A percentile compares a stretch with the other conserved stretches of the same genome.
These are phyloP conservation scores for Musa beccarii DNA, from an alignment of 176 grass and related monocot species.

Conservation along the genomic window DNA sequence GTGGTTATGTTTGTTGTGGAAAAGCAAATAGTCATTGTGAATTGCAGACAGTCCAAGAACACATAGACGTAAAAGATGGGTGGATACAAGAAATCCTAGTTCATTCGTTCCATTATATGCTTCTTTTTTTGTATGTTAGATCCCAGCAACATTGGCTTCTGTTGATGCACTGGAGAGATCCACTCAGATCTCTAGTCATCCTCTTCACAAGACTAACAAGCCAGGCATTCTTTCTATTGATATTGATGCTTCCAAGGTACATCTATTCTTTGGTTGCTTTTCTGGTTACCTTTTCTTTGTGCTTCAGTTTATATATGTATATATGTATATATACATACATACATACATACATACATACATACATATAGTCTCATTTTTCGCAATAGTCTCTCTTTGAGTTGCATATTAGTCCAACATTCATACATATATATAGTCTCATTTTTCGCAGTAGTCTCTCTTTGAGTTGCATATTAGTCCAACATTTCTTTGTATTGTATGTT, in stretches of 20 bases:
- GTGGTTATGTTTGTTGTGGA: background rate
- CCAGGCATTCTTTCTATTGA: constrained; percentile 94
- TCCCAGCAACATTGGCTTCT: constrained; percentile 51
- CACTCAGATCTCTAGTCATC: constrained; percentile 88
- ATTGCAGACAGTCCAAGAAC: background rate
- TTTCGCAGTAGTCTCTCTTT: too few relatives aligned
- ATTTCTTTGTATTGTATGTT: too few relatives aligned
- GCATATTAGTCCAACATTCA: too few relatives aligned
- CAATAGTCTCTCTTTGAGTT: too few relatives aligned
- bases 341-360: too few relatives aligned
- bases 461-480: too few relatives aligned
- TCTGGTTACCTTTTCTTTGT: background rate
- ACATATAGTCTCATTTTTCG: too few relatives aligned
- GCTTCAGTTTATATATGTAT: constrained; percentile 1
- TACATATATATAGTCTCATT: too few relatives aligned
- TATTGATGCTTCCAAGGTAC: constrained; percentile 89
- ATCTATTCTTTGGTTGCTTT: background rate
- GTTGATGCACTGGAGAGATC: constrained; percentile 73
- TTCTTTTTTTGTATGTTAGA: constrained; percentile 26
- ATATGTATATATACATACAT: background rate
- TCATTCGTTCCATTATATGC: background rate
- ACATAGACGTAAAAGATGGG: background rate
- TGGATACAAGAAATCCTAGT: background rate
- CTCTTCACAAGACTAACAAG: constrained; percentile 95
- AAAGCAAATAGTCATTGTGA: background rate